Percentiles rank a stretch among this genome's conserved stretches.
Conservation (phyloP, 164 flowering plant species). For the Buxus sempervirens region DNA sequence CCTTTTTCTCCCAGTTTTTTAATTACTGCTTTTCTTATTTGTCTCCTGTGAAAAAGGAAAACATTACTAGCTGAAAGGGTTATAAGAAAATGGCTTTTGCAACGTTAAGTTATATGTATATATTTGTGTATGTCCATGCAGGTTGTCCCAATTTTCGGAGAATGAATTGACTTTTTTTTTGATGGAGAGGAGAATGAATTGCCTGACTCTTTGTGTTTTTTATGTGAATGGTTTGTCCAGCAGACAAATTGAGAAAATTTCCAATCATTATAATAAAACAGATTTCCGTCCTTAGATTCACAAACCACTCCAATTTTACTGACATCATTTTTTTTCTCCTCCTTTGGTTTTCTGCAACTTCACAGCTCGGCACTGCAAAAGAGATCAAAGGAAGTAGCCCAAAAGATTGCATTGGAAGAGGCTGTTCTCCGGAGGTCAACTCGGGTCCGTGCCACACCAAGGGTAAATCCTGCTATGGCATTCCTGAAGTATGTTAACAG, state of each 20-base stretch:
- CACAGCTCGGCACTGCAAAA: slow-evolving; percentile 60
- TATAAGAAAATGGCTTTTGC: no score
- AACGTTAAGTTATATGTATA: neutral
- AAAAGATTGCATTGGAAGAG: slow-evolving; percentile 54
- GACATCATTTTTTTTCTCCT: neutral
- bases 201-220: neutral
- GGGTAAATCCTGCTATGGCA: slow-evolving; percentile 58
- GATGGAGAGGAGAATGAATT: no score
- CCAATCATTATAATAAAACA: neutral
- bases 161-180: no score
- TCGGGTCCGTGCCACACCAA: slow-evolving; percentile 75
- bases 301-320: neutral
- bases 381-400: slow-evolving; percentile 51
- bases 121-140: neutral
- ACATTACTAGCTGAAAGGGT: no score
- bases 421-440: slow-evolving; percentile 74
- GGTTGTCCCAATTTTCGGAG: no score
- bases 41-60: no score
- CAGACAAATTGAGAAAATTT: no score
- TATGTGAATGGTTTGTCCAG: neutral
- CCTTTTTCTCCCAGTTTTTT: no score
- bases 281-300: no score
- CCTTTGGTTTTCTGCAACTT: slow-evolving; percentile 1
- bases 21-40: no score
- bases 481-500: slow-evolving; percentile 78